A percentile compares a stretch with the other conserved stretches of the same genome.
Conservation (phyloP, 257 asterid species). For the Thymus quinquecostatus region DNA sequence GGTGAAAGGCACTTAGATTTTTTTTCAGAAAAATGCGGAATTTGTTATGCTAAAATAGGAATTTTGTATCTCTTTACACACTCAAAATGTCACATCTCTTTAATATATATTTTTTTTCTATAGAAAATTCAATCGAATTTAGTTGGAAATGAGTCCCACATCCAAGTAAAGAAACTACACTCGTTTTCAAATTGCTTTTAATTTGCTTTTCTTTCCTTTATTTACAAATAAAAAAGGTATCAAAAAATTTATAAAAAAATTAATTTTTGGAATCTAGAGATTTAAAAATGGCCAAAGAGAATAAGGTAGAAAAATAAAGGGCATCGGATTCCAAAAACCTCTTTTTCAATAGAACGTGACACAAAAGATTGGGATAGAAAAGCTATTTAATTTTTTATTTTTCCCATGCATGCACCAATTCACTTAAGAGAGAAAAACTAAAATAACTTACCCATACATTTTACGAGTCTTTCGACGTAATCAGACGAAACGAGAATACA, state of each 20-base stretch:
- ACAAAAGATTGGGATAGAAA: slow-evolving; percentile 39
- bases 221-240: no score
- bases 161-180: no score
- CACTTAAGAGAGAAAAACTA: no score
- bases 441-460: no score
- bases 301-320: slow-evolving; percentile 9
- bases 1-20: slow-evolving; percentile 16
- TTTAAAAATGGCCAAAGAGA: slow-evolving; percentile 20
- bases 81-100: background rate
- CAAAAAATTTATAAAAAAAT: background rate
- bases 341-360: slow-evolving; percentile 46
- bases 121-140: no score
- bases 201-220: no score
- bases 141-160: no score
- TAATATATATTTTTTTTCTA: background rate
- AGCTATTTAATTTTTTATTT: slow-evolving; percentile 2
- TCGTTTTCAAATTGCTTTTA: no score
- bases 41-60: slow-evolving; percentile 30
- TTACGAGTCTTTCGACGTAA: background rate
- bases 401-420: no score
- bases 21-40: slow-evolving; percentile 33
- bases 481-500: background rate
- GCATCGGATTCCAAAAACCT: slow-evolving; percentile 66
- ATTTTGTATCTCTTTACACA: slow-evolving; percentile 38
- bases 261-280: background rate